Base-by-base conservation (phyloP, 1,284 basidiomycete genomes). In the Ceratobasidium sp. region DNA sequence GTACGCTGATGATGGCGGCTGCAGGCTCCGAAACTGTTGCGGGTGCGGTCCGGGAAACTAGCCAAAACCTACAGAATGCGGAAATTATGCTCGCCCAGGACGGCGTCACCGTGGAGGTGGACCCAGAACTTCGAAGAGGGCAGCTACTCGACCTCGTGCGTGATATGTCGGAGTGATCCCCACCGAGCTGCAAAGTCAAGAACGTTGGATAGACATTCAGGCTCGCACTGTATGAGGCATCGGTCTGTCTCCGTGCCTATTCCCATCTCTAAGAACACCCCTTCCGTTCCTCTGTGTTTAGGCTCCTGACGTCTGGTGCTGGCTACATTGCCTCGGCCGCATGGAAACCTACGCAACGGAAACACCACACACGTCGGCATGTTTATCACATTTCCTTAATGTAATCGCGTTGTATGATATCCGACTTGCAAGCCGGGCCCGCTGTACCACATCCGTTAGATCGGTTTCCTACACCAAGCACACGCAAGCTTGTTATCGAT, bases 61-160 rank as follows among this genome's bases (percentile, higher is more conserved):
- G 68, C 19, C 68, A 71, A 59, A 71, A 59, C 41, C 56, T 71
- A 16, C 31, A 43, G 16, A 59, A 71, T 31, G 68, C 68, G 56
- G 68, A 71, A 49, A 43, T 31, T n/a, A 46, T 71, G 49, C 68
- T 71, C 11, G 56, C 43, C 14, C 68, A 43, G 54, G 68, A 71
- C 29, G 68, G 68, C 22, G 56, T 71, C 16, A 29, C 56, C 56
- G 68, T 61, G 27, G 54, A 59, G 22, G 68, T 71, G 27, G 68
- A 71, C 46, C 41, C 68, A 71, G 68, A 71, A 48, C 54, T 71
- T 51, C 68, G 68, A 14, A 49, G 29, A 6, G 68, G 68, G 16
- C 56, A 34, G 19, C 34, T 71, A 14, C 68, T 71, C 49, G 43
- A 43, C 41, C 68, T 71, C 56, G 68, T 71, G 43, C 68, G 43